A percentile compares a stretch with the other conserved stretches of the same genome.
Evolutionary conservation across 257 asterid species (phyloP).

Genomic region (Nicotiana otophora): DNA sequence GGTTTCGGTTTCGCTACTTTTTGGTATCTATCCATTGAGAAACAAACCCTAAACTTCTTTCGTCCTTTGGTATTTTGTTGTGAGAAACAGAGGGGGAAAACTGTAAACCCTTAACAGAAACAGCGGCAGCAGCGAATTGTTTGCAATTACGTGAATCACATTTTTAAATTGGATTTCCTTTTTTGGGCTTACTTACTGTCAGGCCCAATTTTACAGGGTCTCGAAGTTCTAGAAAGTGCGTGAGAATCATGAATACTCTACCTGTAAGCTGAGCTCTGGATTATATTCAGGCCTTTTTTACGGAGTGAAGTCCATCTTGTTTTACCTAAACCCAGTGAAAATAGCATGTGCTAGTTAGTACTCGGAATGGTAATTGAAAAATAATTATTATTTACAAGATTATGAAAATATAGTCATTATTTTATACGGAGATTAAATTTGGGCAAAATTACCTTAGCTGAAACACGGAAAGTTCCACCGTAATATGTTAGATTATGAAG

Average conservation of each 20-base stretch:
- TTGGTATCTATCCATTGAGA: conserved; percentile 74
- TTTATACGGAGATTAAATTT: no score
- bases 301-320: no score
- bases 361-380: no score
- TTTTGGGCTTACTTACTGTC: not conserved
- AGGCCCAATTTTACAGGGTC: not conserved
- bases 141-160: not conserved
- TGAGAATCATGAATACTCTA: not conserved
- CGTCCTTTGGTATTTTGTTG: not conserved
- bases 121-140: conserved; percentile 7
- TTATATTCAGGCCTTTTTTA: no score
- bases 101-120: conserved; percentile 10
- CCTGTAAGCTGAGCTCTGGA: no score
- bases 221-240: not conserved
- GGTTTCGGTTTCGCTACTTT: conserved; percentile 84
- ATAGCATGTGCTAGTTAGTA: no score
- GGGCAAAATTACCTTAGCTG: no score
- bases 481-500: no score
- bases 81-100: not conserved
- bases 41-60: not conserved
- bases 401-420: no score
- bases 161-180: not conserved
- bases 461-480: no score
- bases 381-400: no score
- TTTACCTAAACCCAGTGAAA: no score